Percentiles rank a stretch among this genome's conserved stretches.
Evolutionary conservation across 768 basidiomycete species (phyloP).

Genomic region (Leccinum rimulosum): DNA sequence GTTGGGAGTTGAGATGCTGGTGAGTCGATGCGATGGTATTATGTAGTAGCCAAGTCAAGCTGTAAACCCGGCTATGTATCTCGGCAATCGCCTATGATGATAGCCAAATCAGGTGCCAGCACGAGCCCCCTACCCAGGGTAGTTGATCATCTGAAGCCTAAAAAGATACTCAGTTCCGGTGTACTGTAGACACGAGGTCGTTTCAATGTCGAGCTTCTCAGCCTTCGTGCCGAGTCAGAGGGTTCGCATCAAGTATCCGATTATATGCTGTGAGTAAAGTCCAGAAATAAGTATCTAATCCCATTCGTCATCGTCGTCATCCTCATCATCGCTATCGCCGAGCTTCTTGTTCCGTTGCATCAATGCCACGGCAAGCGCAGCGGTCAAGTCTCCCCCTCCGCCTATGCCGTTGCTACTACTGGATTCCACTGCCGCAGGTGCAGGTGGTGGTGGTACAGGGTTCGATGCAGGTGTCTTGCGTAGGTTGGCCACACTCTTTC

Average conservation of each 20-base stretch:
- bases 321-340: slow-evolving; percentile 82
- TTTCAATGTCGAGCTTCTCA: not conserved
- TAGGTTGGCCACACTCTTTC: slow-evolving; percentile 66
- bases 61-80: slow-evolving; percentile 6
- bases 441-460: slow-evolving; percentile 33
- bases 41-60: not conserved
- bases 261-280: slow-evolving; percentile 12
- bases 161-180: not conserved
- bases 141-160: not conserved
- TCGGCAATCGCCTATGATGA: slow-evolving; percentile 33
- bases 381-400: slow-evolving; percentile 70
- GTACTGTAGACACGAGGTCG: not conserved
- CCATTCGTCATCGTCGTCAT: slow-evolving; percentile 72
- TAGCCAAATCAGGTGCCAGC: slow-evolving; percentile 19
- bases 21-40: slow-evolving; percentile 8
- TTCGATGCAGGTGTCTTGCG: slow-evolving; percentile 49
- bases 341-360: slow-evolving; percentile 82
- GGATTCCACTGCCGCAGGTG: slow-evolving; percentile 30
- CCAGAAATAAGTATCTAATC: slow-evolving; percentile 27
- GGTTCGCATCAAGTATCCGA: slow-evolving; percentile 1
- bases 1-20: slow-evolving; percentile 3
- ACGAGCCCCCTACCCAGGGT: slow-evolving; percentile 19
- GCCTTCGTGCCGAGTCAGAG: not conserved
- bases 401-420: slow-evolving; percentile 33
- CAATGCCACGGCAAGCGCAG: slow-evolving; percentile 81